Evolutionary conservation across 352 stramenopile genomes (phyloP), one percentile per base, ranked within the genome.

Genomic region (Phytopythium ostracodes): DNA sequence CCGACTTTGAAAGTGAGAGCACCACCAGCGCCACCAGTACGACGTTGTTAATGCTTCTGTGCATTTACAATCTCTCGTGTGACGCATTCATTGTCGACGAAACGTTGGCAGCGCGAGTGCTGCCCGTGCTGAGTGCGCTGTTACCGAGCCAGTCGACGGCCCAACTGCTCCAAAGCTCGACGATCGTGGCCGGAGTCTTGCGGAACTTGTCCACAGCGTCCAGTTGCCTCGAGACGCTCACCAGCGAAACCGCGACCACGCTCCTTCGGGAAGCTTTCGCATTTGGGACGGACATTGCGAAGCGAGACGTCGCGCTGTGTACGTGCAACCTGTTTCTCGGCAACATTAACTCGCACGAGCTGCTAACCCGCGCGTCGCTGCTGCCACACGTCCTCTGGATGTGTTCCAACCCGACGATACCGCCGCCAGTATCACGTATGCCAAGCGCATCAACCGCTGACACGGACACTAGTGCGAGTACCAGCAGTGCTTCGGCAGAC

Each of bases 291-390:
- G 68, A 71, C 7, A 5, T 60, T 10, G 79, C 71, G 40, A 76
- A 75, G 51, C 75, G 86, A 33, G 80, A 90, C 59, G 65, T 77
- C 7, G 73, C 75, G 17, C 54, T 90, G 36, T 80, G 77, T 61
- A 67, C 75, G 2, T 90, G 80, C 71, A 92, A 89, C 59, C 61
- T 92, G 38, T 76, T 92, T 20, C 72, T 92, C 6, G 81, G 83
- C 18, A 66, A 65, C 11, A 68, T 88, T 55, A 92, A 92, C 61
- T 88, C 83, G 27, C 73, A 71, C 33, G 56, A 75, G 9, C 62
- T 92, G 42, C 63, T 92, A 0, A 69, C 69, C 9, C 72, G 71
- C 31, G 64, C 73, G 4, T 58, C 52, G 14, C 69, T 88, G 2
- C 57, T 92, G 18, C 72, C 77, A 6, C 67, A 88, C 17, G 67